These are phyloP conservation scores for Eucalyptus rudis DNA, from an alignment of 345 rosid species.

Conservation along the genomic window DNA sequence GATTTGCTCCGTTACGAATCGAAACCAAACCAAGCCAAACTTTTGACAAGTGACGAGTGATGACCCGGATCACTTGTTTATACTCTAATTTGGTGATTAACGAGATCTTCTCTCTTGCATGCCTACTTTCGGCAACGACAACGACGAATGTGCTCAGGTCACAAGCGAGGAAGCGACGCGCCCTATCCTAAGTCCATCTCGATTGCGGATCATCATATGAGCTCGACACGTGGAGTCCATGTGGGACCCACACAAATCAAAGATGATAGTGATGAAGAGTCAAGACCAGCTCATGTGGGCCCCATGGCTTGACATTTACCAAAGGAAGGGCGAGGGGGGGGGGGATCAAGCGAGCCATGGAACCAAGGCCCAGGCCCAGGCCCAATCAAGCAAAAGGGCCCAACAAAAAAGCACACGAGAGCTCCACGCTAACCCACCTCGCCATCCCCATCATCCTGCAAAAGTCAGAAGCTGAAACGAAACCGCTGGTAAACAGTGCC, in stretches of 20 bases:
- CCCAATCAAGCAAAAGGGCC: background rate
- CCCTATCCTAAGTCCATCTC: background rate
- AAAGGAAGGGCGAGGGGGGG: background rate
- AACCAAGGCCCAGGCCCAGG: background rate
- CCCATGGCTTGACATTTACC: background rate
- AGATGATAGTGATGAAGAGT: background rate
- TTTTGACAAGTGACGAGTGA: background rate
- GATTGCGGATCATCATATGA: background rate
- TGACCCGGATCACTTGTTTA: background rate
- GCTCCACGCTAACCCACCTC: too few relatives aligned
- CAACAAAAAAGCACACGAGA: background rate
- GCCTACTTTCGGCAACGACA: background rate
- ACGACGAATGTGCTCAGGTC: background rate
- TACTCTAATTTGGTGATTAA: background rate
- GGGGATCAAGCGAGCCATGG: background rate
- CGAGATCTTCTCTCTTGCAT: background rate
- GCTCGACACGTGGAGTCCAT: background rate
- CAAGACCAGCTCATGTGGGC: background rate
- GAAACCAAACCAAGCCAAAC: background rate
- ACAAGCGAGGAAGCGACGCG: background rate
- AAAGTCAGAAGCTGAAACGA: background rate
- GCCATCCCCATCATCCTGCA: background rate
- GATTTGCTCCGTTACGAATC: background rate
- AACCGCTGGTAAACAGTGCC: background rate
- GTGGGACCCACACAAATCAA: background rate